Evolutionary conservation across 768 basidiomycete genomes (phyloP), one percentile per base, ranked within the genome.

Genomic region (Phaffia tasmanica): DNA sequence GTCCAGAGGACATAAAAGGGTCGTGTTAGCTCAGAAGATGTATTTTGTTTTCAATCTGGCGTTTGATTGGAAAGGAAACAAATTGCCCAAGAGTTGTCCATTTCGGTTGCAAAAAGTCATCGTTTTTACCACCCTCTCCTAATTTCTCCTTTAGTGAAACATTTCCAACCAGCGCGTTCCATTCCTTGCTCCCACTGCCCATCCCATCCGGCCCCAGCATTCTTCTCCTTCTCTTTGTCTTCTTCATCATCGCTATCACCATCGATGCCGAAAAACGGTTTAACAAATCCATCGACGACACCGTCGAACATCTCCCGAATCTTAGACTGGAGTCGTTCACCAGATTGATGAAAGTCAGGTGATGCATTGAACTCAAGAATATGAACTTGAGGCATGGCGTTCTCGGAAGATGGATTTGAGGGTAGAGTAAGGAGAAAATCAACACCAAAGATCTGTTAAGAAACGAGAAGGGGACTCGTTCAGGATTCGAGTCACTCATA

Each of bases 321-420:
- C 55, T 92, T 83, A 82, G 87, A 87, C 21, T 83, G 82, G 47
- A 97, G 77, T 32, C 90, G 81, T 47, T 85, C 81, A 0, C 93
- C 95, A 0, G 93, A 93, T 63, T 94, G 82, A 72, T 92, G 89
- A 67, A 98, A 94, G 54, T 95, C 95, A 1, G 95, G 94, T 70
- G 93, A 92, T 7, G 94, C 85, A 74, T 99, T 99, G 72, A 94
- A 81, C 76, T 98, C 95, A 35, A 97, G 80, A 1, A 97, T 79
- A 64, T 86, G 84, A 19, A 89, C 84, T 69, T 83, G 80, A 64
- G 84, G 81, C 14, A 67, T 25, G 8, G 27, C 7, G 11, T 11
- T 14, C 1, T 53, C 42, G 14, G 42, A n/a, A n/a, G 59, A 42
- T 11, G 25, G 25, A 15, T 50, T 54, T 69, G 71, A 72, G 82